These are phyloP conservation scores for Prunella vulgaris DNA, from an alignment of 257 asterid genomes.

Conservation along the genomic window DNA sequence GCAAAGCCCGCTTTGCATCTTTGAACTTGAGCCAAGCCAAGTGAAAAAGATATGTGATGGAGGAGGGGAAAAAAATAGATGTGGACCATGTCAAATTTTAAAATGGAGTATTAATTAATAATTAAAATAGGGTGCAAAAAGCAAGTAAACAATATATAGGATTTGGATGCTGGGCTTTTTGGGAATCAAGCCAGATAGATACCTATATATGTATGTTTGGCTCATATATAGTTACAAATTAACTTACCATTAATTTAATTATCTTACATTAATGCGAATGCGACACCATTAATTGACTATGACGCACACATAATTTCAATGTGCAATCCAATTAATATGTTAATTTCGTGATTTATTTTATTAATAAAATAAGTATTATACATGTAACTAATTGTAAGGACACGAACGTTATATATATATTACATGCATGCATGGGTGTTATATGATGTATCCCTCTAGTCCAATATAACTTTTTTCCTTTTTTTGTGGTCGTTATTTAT, in stretches of 20 bases:
- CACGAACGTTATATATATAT: too few relatives aligned
- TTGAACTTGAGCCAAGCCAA: not conserved
- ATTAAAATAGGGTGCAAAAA: conserved; percentile 6
- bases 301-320: too few relatives aligned
- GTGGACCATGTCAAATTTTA: conserved; percentile 14
- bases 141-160: conserved; percentile 1
- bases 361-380: too few relatives aligned
- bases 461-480: too few relatives aligned
- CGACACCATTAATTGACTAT: too few relatives aligned
- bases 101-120: conserved; percentile 9
- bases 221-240: not conserved
- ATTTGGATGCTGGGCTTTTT: conserved; percentile 21
- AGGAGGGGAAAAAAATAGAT: not conserved
- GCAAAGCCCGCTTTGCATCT: not conserved
- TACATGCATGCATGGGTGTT: too few relatives aligned
- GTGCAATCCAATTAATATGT: too few relatives aligned
- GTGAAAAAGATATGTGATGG: not conserved
- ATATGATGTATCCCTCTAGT: too few relatives aligned
- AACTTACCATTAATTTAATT: not conserved
- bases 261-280: too few relatives aligned
- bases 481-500: too few relatives aligned
- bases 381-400: too few relatives aligned
- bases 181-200: conserved; percentile 23
- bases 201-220: conserved; percentile 2
- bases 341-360: too few relatives aligned